Base-by-base conservation (phyloP, 2,329 filamentous ascomycete species). In the Microsporum ferrugineum region DNA sequence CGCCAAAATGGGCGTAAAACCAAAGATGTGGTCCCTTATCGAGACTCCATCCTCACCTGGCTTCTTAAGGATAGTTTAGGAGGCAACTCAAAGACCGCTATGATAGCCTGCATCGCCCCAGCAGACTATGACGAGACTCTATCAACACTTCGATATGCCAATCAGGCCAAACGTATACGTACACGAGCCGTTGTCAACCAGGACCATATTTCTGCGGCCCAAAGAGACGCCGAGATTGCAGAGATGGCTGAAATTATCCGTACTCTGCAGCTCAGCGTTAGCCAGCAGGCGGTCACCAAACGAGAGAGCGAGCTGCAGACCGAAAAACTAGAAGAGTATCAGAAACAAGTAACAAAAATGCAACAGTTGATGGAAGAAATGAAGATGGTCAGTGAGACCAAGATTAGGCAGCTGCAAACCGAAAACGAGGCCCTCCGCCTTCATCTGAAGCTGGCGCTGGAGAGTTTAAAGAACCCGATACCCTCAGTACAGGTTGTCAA, bases 201-300 rank as follows among this genome's bases (percentile, higher is more conserved):
- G 76, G 91, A 96, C 74, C 88, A 91, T 68, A 87, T 96, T 67
- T 92, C 89, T 7, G 88, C 90, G 12, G 94, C 92, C 0, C 89
- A 97, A 76, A 86, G 95, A 65, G 94, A 99, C 74, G 91, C 90
- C 2, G 90, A 97, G 74, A 96, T 99, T 68, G 80, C 84, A 1
- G 88, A 91, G 69, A 97, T 99, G 94, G 87, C 90, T 7, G 92
- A 96, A 70, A 94, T 95, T 66, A 99, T 99, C 66, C 89, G 91
- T 23, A 76, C 81, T 33, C 80, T 99, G 58, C 92, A 97, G 73
- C 81, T 95, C 64, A 89, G 79, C 58, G 82, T 86, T 65, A 85
- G 80, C 64, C 65, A 82, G 76, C 68, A 89, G 69, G 64, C 84
- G 80, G 67, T 84, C 81, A 89, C 94, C 74, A 87, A 89, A 71